Percentiles rank a stretch among this genome's conserved stretches.
Conservation (phyloP, 2,329 filamentous ascomycete genomes). For the Stagonosporopsis vannaccii region DNA sequence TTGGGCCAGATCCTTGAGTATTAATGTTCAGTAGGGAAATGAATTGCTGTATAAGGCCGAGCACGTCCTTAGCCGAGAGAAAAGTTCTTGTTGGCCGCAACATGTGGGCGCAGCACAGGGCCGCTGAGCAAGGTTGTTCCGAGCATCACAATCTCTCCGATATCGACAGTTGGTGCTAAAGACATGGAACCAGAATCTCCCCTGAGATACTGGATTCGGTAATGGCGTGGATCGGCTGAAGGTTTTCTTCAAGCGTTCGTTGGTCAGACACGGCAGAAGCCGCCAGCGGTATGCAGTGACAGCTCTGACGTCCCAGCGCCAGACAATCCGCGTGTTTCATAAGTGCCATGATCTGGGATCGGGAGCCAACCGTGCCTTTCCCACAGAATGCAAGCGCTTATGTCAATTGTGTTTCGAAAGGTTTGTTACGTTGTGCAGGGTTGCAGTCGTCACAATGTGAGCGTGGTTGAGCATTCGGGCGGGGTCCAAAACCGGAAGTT, state of each 20-base stretch:
- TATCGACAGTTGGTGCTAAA: conserved; percentile 1
- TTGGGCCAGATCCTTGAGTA: neutral
- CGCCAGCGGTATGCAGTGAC: conserved; percentile 20
- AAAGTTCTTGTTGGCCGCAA: neutral
- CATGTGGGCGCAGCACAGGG: conserved; percentile 1
- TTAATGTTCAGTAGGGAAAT: neutral
- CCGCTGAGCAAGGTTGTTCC: neutral
- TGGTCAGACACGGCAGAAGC: conserved; percentile 17
- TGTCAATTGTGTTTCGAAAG: conserved; percentile 3
- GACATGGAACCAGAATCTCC: neutral
- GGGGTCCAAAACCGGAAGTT: neutral
- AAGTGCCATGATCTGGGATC: neutral
- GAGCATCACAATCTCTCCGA: conserved; percentile 5
- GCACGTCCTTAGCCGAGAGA: neutral
- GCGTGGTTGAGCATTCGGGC: no score
- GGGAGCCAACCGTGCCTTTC: neutral
- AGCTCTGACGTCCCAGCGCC: conserved; percentile 24
- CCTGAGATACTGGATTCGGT: conserved; percentile 11
- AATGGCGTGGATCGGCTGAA: conserved; percentile 4
- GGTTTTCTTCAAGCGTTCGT: neutral
- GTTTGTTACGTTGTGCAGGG: neutral
- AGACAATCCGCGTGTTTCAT: conserved; percentile 9
- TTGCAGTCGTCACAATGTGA: neutral
- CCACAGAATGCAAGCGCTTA: neutral
- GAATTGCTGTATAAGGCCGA: neutral